phyloP scores from a whole-genome alignment of 2,329 filamentous ascomycete species.

The Aspergillus sp. region DNA sequence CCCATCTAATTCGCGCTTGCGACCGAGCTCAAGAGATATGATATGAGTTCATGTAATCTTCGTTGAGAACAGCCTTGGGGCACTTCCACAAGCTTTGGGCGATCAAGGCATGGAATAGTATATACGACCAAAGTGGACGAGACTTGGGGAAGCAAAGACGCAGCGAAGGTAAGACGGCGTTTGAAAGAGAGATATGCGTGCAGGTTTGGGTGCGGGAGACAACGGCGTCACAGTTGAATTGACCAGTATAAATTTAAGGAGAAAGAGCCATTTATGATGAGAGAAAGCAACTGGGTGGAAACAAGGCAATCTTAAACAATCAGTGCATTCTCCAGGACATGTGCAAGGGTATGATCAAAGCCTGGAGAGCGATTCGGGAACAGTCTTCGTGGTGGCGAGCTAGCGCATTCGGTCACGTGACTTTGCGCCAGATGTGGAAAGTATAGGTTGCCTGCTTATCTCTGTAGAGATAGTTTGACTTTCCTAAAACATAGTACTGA shows the following conservation, averaged over 20 bases:
- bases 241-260: neutral
- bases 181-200: neutral
- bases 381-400: neutral
- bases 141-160: neutral
- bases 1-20: slow-evolving; percentile 10
- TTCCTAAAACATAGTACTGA: too few relatives aligned
- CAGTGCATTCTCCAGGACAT: neutral
- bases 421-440: neutral
- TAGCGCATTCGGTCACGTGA: neutral
- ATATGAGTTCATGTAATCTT: neutral
- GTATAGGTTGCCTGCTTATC: too few relatives aligned
- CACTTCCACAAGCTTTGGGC: neutral
- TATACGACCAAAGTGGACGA: neutral
- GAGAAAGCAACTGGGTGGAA: neutral
- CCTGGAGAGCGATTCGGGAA: neutral
- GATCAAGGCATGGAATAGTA: neutral
- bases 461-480: too few relatives aligned
- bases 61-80: neutral
- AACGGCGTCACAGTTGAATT: neutral
- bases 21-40: neutral
- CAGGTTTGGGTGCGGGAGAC: neutral
- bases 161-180: neutral
- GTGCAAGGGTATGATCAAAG: neutral
- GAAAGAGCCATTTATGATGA: neutral
- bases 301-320: neutral